Evolutionary conservation across 108 stramenopile species (phyloP).

Genomic region (Skeletonema grethae): DNA sequence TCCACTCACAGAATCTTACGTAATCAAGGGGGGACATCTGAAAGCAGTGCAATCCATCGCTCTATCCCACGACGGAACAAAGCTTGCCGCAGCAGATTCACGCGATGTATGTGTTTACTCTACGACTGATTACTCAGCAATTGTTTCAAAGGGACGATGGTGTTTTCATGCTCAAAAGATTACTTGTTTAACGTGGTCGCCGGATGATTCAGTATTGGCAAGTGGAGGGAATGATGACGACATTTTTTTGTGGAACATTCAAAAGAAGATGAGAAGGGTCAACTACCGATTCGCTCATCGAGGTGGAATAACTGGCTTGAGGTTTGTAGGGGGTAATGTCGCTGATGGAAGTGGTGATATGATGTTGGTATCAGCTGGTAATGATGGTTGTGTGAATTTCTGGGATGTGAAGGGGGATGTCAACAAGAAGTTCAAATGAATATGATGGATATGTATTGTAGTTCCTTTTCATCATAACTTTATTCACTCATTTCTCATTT

Average conservation of each 20-base stretch:
- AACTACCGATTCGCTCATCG: conserved; percentile 87
- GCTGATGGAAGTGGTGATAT: conserved; percentile 11
- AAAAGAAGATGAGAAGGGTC: conserved; percentile 71
- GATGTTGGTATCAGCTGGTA: conserved; percentile 88
- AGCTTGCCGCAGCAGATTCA: conserved; percentile 85
- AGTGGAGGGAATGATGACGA: conserved; percentile 82
- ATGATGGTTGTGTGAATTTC: conserved; percentile 81
- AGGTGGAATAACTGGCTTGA: conserved; percentile 75
- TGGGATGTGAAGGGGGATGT: conserved; percentile 84
- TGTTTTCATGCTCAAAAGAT: conserved; percentile 85
- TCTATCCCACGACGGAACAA: conserved; percentile 79
- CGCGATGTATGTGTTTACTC: conserved; percentile 83
- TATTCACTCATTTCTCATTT: too few species aligned
- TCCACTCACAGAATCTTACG: conserved; percentile 55
- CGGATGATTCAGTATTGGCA: conserved; percentile 73
- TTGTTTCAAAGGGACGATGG: conserved; percentile 73
- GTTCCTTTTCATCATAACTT: too few species aligned
- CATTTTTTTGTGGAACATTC: conserved; percentile 77
- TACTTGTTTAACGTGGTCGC: conserved; percentile 72
- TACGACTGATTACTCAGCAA: conserved; percentile 39
- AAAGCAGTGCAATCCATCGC: conserved; percentile 86
- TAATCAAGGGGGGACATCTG: conserved; percentile 64
- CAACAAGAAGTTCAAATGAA: conserved; percentile 60
- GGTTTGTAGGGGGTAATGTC: conserved; percentile 46
- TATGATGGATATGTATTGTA: not conserved